These are phyloP conservation scores for Hyaloscypha finlandica DNA, from an alignment of 495 filamentous ascomycete genomes.

Conservation along the genomic window DNA sequence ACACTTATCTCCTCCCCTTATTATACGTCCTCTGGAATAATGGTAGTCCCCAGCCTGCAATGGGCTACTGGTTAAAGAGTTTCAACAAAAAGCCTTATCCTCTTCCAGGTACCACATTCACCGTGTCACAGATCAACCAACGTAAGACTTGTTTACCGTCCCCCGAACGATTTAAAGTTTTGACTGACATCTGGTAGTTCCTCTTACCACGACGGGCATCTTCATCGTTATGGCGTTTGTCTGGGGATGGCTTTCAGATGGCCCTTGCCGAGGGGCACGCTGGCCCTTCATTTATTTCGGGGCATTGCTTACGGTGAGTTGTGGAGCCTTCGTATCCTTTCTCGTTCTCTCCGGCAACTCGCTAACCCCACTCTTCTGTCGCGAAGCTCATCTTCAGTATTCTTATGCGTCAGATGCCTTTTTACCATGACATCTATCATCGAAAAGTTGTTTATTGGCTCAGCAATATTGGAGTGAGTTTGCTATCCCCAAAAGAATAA, in stretches of 20 bases:
- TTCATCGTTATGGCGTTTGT: constrained; percentile 39
- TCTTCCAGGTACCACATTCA: constrained; percentile 9
- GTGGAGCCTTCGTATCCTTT: not conserved
- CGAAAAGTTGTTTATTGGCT: constrained; percentile 34
- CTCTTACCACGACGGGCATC: constrained; percentile 31
- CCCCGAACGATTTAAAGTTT: constrained; percentile 13
- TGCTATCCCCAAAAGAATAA: not conserved
- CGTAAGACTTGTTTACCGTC: constrained; percentile 1
- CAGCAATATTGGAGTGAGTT: constrained; percentile 18
- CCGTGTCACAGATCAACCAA: constrained; percentile 17
- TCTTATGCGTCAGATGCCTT: constrained; percentile 39
- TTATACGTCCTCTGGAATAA: constrained; percentile 36
- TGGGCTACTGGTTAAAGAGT: constrained; percentile 24
- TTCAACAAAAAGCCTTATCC: constrained; percentile 20
- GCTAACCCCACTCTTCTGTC: not conserved
- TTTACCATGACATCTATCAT: constrained; percentile 38
- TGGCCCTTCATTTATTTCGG: constrained; percentile 43
- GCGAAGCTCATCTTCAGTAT: constrained; percentile 32
- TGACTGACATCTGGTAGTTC: constrained; percentile 33
- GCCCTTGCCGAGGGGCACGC: constrained; percentile 36
- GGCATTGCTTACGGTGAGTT: constrained; percentile 33
- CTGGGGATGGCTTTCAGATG: constrained; percentile 43
- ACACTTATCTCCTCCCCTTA: constrained; percentile 31
- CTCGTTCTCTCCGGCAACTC: not conserved
- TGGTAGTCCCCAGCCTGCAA: constrained; percentile 26